Percentiles rank a stretch among this genome's conserved stretches.
phyloP scores from a whole-genome alignment of 305 asterid genomes.

The Solanum hybrid region DNA sequence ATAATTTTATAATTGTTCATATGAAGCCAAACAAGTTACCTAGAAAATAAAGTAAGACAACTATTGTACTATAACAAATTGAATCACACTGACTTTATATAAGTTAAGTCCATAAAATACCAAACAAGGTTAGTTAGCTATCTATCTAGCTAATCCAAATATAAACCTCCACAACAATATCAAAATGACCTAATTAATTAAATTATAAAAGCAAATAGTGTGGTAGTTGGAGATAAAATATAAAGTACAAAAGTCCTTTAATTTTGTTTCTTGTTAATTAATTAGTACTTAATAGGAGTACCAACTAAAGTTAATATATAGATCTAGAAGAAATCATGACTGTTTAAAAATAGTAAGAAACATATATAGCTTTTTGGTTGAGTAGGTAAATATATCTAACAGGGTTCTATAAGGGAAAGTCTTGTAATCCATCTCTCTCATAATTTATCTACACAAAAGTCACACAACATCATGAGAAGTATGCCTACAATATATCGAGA shows the following conservation, averaged over 20 bases:
- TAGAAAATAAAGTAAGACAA: neutral
- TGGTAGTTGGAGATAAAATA: neutral
- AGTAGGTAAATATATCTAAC: neutral
- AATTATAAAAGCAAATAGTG: neutral
- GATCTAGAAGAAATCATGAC: neutral
- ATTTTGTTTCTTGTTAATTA: neutral
- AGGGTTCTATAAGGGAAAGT: neutral
- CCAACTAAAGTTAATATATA: conserved; percentile 3
- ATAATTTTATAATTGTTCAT: neutral
- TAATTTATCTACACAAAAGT: neutral
- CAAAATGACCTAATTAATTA: neutral
- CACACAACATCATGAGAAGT: neutral
- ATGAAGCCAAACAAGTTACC: neutral
- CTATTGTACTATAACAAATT: neutral
- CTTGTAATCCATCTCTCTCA: neutral
- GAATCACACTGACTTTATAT: neutral
- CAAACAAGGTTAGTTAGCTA: neutral
- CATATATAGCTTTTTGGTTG: neutral
- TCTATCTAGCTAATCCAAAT: neutral
- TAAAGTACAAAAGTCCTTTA: neutral
- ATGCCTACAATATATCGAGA: neutral
- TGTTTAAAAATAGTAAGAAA: neutral
- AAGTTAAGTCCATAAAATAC: neutral
- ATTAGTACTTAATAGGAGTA: neutral
- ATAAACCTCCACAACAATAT: neutral